Base-by-base conservation (phyloP, 176 grass and related monocot species). In the Otatea glauca region DNA sequence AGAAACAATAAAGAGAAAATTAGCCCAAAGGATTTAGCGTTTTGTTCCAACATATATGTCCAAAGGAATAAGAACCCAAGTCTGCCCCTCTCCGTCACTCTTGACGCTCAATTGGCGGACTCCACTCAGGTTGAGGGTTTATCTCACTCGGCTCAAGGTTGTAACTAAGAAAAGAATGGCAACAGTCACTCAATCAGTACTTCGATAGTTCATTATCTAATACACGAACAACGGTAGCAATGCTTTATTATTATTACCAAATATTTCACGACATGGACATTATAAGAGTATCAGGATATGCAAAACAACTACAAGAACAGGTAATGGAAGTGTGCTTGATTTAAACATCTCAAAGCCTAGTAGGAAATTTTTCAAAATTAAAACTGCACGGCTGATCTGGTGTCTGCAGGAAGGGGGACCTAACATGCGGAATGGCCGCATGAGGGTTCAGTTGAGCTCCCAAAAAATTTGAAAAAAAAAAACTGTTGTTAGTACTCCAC, bases 151-250 rank as follows among this genome's bases (percentile, higher is more conserved):
- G 34, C 72, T 74, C 56, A 74, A 59, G 20, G 43, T 74, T 8
- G 65, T 73, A 75, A 76, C 83, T 85, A 76, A 65, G 68, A 85
- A 77, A 41, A 76, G 48, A 85, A 83, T 74, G 81, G 55, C 73
- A 83, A 73, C 27, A 83, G 27, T 76, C 29, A 75, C 60, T 65
- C 43, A 4, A 66, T 84, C 75, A 84, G 81, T 84, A 75, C 45
- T 65, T 84, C 51, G 72, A n/a, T n/a, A n/a, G n/a, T n/a, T n/a
- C n/a, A n/a, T n/a, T 11, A 71, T 82, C 67, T 82, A 82, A 8
- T 41, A 45, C 17, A 34, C 9, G 9, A 83, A 83, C 39, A 83
- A 48, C 55, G 72, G 38, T 10, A 83, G 18, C 17, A 83, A 17
- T 2, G 15, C 4, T 47, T 45, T 15, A 43, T 9, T 71, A 32